Evolutionary conservation across 495 filamentous ascomycete species (phyloP).

Genomic region (Ramalina intermedia): DNA sequence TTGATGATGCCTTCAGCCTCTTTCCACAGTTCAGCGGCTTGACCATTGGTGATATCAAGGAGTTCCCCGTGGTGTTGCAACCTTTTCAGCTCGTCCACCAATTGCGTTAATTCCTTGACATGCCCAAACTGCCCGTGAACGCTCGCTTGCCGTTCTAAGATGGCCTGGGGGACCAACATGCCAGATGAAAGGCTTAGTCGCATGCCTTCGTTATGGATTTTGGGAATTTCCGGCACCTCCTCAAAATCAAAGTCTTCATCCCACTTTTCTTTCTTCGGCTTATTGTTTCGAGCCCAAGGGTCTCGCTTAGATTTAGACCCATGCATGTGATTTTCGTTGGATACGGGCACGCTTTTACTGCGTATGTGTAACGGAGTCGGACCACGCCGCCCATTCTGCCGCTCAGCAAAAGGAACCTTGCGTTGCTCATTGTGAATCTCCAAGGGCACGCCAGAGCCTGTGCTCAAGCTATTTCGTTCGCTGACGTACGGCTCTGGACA

Average conservation of each 20-base stretch:
- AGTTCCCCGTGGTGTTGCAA: slow-evolving; percentile 47
- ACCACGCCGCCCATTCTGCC: slow-evolving; percentile 56
- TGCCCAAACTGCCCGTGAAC: slow-evolving; percentile 77
- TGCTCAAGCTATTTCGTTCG: slow-evolving; percentile 30
- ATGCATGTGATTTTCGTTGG: slow-evolving; percentile 49
- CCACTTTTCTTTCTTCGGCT: slow-evolving; percentile 72
- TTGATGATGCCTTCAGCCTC: slow-evolving; percentile 83
- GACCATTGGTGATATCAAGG: slow-evolving; percentile 48
- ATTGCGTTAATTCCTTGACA: slow-evolving; percentile 66
- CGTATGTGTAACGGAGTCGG: slow-evolving; percentile 69
- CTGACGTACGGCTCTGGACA: slow-evolving; percentile 61
- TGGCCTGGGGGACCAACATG: slow-evolving; percentile 68
- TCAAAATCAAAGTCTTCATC: slow-evolving; percentile 74
- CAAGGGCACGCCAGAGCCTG: slow-evolving; percentile 55
- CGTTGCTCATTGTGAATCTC: slow-evolving; percentile 87
- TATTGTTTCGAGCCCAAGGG: slow-evolving; percentile 74
- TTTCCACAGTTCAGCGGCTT: slow-evolving; percentile 54
- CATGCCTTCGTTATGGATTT: slow-evolving; percentile 12
- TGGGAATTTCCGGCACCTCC: slow-evolving; percentile 28
- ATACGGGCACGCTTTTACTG: slow-evolving; percentile 90
- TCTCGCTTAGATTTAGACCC: slow-evolving; percentile 66
- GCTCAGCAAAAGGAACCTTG: slow-evolving; percentile 55
- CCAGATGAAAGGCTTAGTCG: slow-evolving; percentile 25
- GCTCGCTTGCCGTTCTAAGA: slow-evolving; percentile 71
- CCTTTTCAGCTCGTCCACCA: slow-evolving; percentile 70